Evolutionary conservation across 352 stramenopile species (phyloP), one percentile per base, ranked within the genome.

Genomic region (Phytophthora hibernalis): DNA sequence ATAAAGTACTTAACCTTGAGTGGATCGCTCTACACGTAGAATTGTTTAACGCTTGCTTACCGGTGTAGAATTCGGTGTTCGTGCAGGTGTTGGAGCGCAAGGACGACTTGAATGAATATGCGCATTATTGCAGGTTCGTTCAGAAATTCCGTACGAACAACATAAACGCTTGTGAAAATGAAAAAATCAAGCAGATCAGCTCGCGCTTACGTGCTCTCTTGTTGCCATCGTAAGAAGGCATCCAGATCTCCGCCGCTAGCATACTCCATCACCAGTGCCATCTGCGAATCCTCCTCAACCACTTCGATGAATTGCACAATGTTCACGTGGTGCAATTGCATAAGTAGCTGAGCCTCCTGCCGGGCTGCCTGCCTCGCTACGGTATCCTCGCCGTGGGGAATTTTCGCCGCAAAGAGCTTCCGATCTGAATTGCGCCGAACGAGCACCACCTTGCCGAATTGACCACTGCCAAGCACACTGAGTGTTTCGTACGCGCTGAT

Each of bases 221-320:
- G 69, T 16, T 71, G 49, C 11, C 24, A 54, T 22, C 40, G 64
- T 21, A 95, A 58, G n/a, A 82, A 82, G 2, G 21, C 21, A n/a
- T 85, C 73, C 22, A 95, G 66, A 42, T 92, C 83, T 18, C 87
- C 87, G 6, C 79, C 75, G 22, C 60, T 73, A 1, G 88, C 80
- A 58, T 87, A 92, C 55, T 96, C 88, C 85, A 95, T 93, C 43
- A 95, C 40, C 44, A 95, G 87, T 26, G 54, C 70, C 12, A 83
- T 51, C 33, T 76, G 61, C 13, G 26, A n/a, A 7, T 58, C 48
- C 16, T 47, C 52, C 8, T 83, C 68, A 24, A 90, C 55, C 7
- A 71, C 50, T 15, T 90, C 79, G 24, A 91, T 51, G 45, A 77
- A 93, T 21, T 79, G 77, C 3, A 93, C 68, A 53, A 93, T 83